phyloP scores from a whole-genome alignment of 345 rosid genomes.

The Gossypium sturtianum region DNA sequence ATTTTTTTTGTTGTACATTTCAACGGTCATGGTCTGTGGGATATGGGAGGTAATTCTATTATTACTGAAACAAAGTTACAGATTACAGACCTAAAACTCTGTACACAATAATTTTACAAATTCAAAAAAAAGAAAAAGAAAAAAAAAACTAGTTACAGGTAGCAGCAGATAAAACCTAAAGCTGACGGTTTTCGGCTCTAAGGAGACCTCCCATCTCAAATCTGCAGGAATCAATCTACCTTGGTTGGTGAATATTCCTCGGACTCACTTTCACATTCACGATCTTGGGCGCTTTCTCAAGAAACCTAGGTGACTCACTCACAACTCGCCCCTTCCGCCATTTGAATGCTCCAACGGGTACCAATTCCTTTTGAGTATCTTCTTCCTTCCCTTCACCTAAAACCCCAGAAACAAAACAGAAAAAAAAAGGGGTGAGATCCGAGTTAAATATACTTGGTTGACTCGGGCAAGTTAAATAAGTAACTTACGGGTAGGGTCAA shows the following conservation, averaged over 20 bases:
- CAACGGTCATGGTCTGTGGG: background rate
- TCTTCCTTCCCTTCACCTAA: constrained; percentile 26
- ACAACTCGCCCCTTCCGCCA: constrained; percentile 30
- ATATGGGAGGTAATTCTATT: background rate
- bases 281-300: constrained; percentile 48
- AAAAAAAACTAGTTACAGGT: background rate
- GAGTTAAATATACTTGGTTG: background rate
- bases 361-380: constrained; percentile 25
- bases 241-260: constrained; percentile 60
- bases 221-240: constrained; percentile 19
- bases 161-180: background rate
- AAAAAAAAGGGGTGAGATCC: background rate
- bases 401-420: background rate
- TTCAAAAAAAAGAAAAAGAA: background rate
- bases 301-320: constrained; percentile 27
- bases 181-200: background rate
- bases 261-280: constrained; percentile 52
- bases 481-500: constrained; percentile 18
- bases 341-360: constrained; percentile 29
- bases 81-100: background rate
- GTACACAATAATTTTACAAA: background rate
- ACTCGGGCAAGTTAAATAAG: background rate
- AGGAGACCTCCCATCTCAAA: constrained; percentile 1
- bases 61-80: background rate
- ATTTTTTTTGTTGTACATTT: too few relatives aligned